Base-by-base conservation (phyloP, 169 alveolate species). In the Cryptosporidium canis region DNA sequence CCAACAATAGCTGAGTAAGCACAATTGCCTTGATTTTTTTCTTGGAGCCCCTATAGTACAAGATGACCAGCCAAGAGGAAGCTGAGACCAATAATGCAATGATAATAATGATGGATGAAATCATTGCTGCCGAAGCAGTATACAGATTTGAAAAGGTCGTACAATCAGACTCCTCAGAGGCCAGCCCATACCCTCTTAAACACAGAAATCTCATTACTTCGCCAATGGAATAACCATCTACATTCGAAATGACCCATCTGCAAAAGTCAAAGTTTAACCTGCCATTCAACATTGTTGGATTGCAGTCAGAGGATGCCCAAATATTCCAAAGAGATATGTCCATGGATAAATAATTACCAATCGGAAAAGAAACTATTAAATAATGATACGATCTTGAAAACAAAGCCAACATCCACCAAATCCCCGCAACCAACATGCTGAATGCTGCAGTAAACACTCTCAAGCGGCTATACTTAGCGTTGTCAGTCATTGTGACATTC, bases 251-350 rank as follows among this genome's bases (percentile, higher is more conserved):
- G 18, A 77, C 72, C 72, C 70, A 77, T 9, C 72, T 56, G 27
- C 87, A 77, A 61, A 77, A 77, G 29, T 77, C 87, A 43, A 77
- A 58, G 47, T 77, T 77, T 24, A 77, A 44, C 44, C 72, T 77
- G 12, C 72, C 72, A 39, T 61, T 55, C 7, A 77, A 0, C 3
- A 77, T 56, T 41, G 55, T 41, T 16, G 87, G 87, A 24, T 55
- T 58, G 29, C 87, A 77, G 45, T 77, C 87, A 0, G 87, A 77
- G 21, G 87, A 77, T 24, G 87, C 87, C 87, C 87, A 77, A 55
- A 77, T 61, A 77, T 77, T 77, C 87, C 87, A 77, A 24, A 77
- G 21, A 39, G 87, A 77, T 56, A 77, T 77, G 33, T 77, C 87
- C 72, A 77, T 58, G 55, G 87, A 43, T n/a, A 77, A 35, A 33